Evolutionary conservation across 805 yeast genomes (phyloP).

Genomic region (Suhomyces emberorum): DNA sequence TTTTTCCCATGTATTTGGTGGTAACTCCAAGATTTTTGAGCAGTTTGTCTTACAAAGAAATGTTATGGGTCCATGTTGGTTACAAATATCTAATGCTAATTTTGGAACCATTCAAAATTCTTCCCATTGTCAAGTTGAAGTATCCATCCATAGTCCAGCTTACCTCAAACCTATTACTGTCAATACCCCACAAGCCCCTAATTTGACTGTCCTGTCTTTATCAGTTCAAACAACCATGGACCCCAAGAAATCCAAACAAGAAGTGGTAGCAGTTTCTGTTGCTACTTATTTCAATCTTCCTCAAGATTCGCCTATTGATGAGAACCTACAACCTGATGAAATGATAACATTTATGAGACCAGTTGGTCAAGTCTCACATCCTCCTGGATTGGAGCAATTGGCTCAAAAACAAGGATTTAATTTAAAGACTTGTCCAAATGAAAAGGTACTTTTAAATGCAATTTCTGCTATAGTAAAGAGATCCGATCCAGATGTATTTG

Average conservation of each 20-base stretch:
- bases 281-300: slow-evolving; percentile 68
- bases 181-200: slow-evolving; percentile 53
- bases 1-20: slow-evolving; percentile 76
- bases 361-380: slow-evolving; percentile 54
- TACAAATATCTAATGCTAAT: slow-evolving; percentile 64
- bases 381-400: slow-evolving; percentile 67
- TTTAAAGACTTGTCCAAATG: slow-evolving; percentile 64
- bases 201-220: slow-evolving; percentile 65
- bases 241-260: slow-evolving; percentile 72
- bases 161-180: slow-evolving; percentile 47
- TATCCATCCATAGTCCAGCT: slow-evolving; percentile 50
- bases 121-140: slow-evolving; percentile 81
- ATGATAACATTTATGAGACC: slow-evolving; percentile 79
- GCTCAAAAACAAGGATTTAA: slow-evolving; percentile 53
- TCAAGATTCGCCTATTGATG: slow-evolving; percentile 72
- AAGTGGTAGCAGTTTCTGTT: slow-evolving; percentile 77
- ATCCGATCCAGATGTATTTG: slow-evolving; percentile 85
- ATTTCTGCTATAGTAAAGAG: slow-evolving; percentile 66
- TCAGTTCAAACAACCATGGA: slow-evolving; percentile 81
- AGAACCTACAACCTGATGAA: slow-evolving; percentile 56
- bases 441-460: slow-evolving; percentile 68
- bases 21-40: slow-evolving; percentile 72
- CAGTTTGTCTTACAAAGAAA: slow-evolving; percentile 77
- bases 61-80: slow-evolving; percentile 98
- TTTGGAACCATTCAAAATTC: slow-evolving; percentile 56